Percentiles rank a stretch among this genome's conserved stretches.
phyloP scores from a whole-genome alignment of 495 filamentous ascomycete genomes.

The Penicillium herquei region DNA sequence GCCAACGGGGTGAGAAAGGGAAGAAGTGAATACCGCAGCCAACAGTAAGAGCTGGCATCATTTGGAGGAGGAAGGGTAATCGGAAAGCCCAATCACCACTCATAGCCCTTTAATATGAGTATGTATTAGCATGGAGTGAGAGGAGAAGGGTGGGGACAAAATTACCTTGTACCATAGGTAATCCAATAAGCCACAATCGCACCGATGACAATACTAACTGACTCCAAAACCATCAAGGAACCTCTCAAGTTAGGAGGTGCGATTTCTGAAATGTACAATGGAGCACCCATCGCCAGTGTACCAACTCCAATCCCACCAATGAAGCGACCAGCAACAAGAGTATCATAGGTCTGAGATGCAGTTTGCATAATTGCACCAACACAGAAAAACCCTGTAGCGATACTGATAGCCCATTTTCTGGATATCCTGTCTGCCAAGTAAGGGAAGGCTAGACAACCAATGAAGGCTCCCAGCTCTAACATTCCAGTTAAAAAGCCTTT shows the following conservation, averaged over 20 bases:
- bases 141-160: too few species aligned
- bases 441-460: not conserved
- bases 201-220: conserved; percentile 22
- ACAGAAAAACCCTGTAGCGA: conserved; percentile 51
- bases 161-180: not conserved
- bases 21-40: conserved; percentile 47
- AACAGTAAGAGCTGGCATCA: not conserved
- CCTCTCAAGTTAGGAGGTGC: conserved; percentile 72
- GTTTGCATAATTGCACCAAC: conserved; percentile 54
- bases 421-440: conserved; percentile 50
- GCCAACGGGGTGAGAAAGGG: conserved; percentile 69
- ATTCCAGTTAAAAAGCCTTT: conserved; percentile 57
- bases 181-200: not conserved
- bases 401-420: conserved; percentile 51
- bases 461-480: conserved; percentile 56
- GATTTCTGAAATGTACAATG: conserved; percentile 35
- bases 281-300: conserved; percentile 68
- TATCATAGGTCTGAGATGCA: conserved; percentile 47
- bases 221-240: conserved; percentile 68
- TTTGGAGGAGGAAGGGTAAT: not conserved
- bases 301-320: conserved; percentile 70
- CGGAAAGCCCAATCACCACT: not conserved
- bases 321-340: conserved; percentile 66
- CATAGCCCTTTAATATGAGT: not conserved
- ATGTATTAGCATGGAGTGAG: too few species aligned